phyloP scores from a whole-genome alignment of 345 rosid genomes.

The Gossypium herbaceum region DNA sequence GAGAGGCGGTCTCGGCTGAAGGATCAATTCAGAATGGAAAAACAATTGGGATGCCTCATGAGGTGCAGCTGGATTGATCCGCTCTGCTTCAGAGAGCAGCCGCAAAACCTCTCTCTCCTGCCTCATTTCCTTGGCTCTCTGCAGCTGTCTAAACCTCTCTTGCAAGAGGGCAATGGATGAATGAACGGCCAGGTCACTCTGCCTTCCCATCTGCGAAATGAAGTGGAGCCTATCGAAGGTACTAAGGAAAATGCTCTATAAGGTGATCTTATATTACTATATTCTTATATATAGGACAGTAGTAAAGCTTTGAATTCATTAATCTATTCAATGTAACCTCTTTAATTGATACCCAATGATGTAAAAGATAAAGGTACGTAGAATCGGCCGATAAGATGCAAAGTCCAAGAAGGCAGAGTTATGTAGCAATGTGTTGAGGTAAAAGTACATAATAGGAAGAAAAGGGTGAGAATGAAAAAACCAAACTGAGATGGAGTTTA shows the following conservation, averaged over 20 bases:
- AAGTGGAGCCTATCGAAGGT: not conserved
- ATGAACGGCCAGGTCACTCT: slow-evolving; percentile 26
- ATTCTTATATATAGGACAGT: slow-evolving; percentile 22
- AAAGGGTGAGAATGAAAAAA: slow-evolving; percentile 18
- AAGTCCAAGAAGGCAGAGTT: slow-evolving; percentile 31
- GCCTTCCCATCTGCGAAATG: slow-evolving; percentile 25
- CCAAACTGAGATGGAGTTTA: slow-evolving; percentile 22
- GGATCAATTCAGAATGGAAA: slow-evolving; percentile 23
- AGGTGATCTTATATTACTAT: slow-evolving; percentile 2
- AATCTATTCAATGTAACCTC: not conserved
- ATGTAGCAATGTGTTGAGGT: slow-evolving; percentile 21
- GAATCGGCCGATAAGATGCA: slow-evolving; percentile 19
- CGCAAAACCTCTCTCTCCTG: slow-evolving; percentile 29
- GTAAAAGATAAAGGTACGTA: slow-evolving; percentile 2
- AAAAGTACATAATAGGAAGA: slow-evolving; percentile 15
- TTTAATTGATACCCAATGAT: slow-evolving; percentile 15
- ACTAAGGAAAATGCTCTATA: not conserved
- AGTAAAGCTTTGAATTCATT: slow-evolving; percentile 9
- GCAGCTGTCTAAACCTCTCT: slow-evolving; percentile 42
- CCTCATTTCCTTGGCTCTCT: slow-evolving; percentile 43
- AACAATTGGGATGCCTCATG: slow-evolving; percentile 17
- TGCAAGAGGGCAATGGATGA: slow-evolving; percentile 46
- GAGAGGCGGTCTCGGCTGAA: slow-evolving; percentile 20
- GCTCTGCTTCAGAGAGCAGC: slow-evolving; percentile 20
- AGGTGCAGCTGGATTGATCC: slow-evolving; percentile 18